Conservation (phyloP, 2,329 filamentous ascomycete genomes). For the Colletotrichum costaricense region DNA sequence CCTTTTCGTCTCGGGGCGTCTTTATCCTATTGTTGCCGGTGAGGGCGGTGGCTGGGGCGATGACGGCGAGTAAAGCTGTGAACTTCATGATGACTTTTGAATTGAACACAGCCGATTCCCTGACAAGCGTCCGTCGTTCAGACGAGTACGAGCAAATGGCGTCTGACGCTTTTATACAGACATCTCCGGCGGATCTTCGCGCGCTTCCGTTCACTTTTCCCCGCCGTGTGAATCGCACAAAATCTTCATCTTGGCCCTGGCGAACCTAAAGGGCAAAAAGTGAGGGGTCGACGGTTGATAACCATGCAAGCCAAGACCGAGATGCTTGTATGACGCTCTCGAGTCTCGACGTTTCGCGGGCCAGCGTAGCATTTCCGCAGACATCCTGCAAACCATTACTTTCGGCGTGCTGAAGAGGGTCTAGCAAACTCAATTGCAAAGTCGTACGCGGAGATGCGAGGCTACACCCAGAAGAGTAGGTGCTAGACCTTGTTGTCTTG, state of each 20-base stretch:
- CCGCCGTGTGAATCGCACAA: neutral
- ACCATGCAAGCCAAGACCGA: conserved; percentile 28
- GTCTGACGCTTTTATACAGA: neutral
- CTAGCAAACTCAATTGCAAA: conserved; percentile 9
- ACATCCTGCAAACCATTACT: neutral
- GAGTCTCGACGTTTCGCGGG: neutral
- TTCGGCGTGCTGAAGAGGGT: neutral
- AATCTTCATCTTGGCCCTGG: neutral
- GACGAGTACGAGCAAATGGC: neutral
- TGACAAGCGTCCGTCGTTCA: no score
- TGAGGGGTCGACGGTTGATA: conserved; percentile 26
- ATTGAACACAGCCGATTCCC: neutral
- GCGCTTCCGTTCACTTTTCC: neutral
- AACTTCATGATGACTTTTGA: conserved; percentile 26
- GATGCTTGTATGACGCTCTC: conserved; percentile 20
- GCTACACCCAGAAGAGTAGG: conserved; percentile 32
- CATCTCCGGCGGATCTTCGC: neutral
- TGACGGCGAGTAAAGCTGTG: neutral
- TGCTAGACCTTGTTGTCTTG: conserved; percentile 14
- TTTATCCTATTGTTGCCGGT: neutral
- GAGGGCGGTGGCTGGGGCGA: conserved; percentile 12
- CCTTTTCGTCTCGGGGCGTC: conserved; percentile 9
- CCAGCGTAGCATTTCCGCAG: neutral
- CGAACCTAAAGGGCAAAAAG: neutral
- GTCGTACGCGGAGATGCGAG: conserved; percentile 16